Evolutionary conservation across 139 green algal species (phyloP), one percentile per base, ranked within the genome.

Genomic region (Coccomyxa sp.): DNA sequence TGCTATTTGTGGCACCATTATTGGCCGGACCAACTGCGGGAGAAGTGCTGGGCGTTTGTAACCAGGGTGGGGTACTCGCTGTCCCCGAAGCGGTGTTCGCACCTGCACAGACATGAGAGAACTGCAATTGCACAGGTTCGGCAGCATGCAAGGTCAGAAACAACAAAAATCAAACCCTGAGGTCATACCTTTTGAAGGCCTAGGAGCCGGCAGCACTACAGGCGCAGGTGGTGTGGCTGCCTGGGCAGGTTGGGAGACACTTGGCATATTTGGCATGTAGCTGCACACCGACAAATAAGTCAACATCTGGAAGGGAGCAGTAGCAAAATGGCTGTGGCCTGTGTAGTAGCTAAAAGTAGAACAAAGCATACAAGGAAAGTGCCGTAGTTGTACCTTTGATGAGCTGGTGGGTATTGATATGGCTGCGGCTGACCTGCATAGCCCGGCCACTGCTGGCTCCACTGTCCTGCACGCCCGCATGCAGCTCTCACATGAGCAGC

Each of bases 401-500:
- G 14, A 80, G 28, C 17, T 74, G 1, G 25, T 58, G 38, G 38
- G 38, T 51, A 51, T 51, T 51, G 38, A 51, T 51, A 51, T 7
- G 38, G 38, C 38, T 51, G 38, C 38, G 38, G 38, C 38, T 51
- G 38, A 51, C 38, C 38, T 51, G 38, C 38, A 45, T 77, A 83
- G 63, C 79, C 79, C 63, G 79, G 66, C 78, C 78, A 82, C 58
- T 77, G 38, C 30, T 67, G 63, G 31, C 67, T 60, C 30, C 13
- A 45, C 13, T 67, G 51, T 1, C 16, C 23, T 67, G 77, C 71
- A 14, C 3, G 21, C 66, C 66, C 21, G 66, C 66, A 74, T 30
- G 66, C 66, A 74, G 30, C 31, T 21, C 28, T 17, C 58, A 32
- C 14, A 0, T 21, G 18, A 13, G 51, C 11, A 18, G 78, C 21